Evolutionary conservation across 1,284 basidiomycete species (phyloP).

Genomic region (Ceratobasidium sp.): DNA sequence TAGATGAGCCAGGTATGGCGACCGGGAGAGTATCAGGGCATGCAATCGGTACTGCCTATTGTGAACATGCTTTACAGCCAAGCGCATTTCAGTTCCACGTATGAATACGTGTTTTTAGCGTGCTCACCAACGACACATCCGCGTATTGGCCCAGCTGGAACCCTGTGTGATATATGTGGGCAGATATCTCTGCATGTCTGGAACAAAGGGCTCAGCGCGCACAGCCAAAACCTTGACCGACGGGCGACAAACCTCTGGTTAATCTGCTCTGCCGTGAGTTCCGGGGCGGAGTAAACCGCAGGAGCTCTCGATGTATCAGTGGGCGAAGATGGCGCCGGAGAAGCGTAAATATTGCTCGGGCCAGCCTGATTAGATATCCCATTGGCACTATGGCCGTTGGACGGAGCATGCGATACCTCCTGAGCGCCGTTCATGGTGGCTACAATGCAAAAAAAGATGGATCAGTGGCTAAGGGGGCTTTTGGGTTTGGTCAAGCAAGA

Average conservation of each 20-base stretch:
- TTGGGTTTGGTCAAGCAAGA: constrained; percentile 38
- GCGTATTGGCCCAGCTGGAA: constrained; percentile 85
- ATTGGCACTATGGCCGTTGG: constrained; percentile 37
- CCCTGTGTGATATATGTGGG: constrained; percentile 77
- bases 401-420: constrained; percentile 27
- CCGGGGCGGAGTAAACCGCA: constrained; percentile 27
- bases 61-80: constrained; percentile 71
- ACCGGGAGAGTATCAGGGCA: constrained; percentile 85
- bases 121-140: constrained; percentile 77
- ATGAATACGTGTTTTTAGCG: constrained; percentile 45
- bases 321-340: constrained; percentile 44
- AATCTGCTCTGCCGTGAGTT: constrained; percentile 41
- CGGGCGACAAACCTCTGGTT: constrained; percentile 36
- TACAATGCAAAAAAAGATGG: neutral
- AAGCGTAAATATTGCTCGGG: constrained; percentile 43
- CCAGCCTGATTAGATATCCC: constrained; percentile 44
- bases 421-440: constrained; percentile 37
- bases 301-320: constrained; percentile 37
- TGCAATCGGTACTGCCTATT: constrained; percentile 80
- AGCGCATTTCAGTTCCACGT: constrained; percentile 47
- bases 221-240: constrained; percentile 12
- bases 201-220: constrained; percentile 36
- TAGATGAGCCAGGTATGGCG: constrained; percentile 85
- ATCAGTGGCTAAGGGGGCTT: constrained; percentile 38
- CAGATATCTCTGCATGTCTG: constrained; percentile 44